Evolutionary conservation across 78 protist genomes (phyloP).

Genomic region (Tieghemostelium lacteum): DNA sequence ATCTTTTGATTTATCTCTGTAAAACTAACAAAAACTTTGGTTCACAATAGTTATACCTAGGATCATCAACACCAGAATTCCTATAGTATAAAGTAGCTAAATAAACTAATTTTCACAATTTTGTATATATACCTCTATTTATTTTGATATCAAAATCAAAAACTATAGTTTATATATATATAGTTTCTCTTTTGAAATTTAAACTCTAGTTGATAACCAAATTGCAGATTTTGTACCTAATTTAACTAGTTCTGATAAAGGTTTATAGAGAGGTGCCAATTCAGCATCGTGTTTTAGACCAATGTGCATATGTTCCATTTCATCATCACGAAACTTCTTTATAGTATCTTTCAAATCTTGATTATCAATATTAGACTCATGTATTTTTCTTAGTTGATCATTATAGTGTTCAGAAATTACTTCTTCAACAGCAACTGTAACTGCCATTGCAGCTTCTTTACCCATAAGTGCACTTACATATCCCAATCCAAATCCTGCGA

Average conservation of each 20-base stretch:
- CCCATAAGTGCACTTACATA: slow-evolving; percentile 87
- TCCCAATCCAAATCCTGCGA: slow-evolving; percentile 84
- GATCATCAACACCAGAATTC: slow-evolving; percentile 60
- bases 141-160: too few relatives aligned
- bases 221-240: slow-evolving; percentile 76
- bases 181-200: not conserved
- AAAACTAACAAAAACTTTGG: too few relatives aligned
- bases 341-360: slow-evolving; percentile 69
- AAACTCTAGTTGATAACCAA: slow-evolving; percentile 76
- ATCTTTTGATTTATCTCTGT: too few relatives aligned
- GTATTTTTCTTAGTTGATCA: slow-evolving; percentile 85
- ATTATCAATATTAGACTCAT: slow-evolving; percentile 26
- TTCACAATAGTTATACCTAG: too few relatives aligned
- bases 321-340: slow-evolving; percentile 87
- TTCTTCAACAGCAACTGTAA: slow-evolving; percentile 87
- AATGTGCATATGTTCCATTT: slow-evolving; percentile 85
- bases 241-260: slow-evolving; percentile 62
- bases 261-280: slow-evolving; percentile 77
- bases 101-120: too few relatives aligned
- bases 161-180: not conserved
- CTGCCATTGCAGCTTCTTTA: slow-evolving; percentile 92
- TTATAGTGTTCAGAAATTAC: slow-evolving; percentile 90
- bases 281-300: slow-evolving; percentile 86
- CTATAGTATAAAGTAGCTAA: too few relatives aligned
- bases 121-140: too few relatives aligned